A percentile compares a stretch with the other conserved stretches of the same genome.
These are phyloP conservation scores for Pelargonium fulgidum DNA, from an alignment of 441 rosid genomes.

Conservation along the genomic window DNA sequence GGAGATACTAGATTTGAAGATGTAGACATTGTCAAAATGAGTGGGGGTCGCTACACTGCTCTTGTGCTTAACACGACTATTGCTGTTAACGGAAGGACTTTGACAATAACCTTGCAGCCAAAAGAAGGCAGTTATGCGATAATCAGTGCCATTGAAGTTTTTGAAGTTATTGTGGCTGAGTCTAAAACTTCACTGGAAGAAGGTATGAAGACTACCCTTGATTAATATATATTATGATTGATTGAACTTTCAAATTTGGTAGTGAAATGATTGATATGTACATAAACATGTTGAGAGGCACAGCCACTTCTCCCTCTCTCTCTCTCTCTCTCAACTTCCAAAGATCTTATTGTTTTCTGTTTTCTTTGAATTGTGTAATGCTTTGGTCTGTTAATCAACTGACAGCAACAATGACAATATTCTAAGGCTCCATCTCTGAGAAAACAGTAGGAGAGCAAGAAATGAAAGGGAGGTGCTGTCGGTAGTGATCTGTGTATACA, in stretches of 20 bases:
- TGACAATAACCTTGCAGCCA: slow-evolving; percentile 67
- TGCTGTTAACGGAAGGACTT: slow-evolving; percentile 71
- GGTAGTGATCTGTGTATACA: too few species aligned
- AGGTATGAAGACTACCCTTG: slow-evolving; percentile 41
- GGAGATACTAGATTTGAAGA: slow-evolving; percentile 43
- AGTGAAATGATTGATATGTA: slow-evolving; percentile 4
- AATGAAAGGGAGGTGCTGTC: too few species aligned
- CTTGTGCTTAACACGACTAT: slow-evolving; percentile 75
- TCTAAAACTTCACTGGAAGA: slow-evolving; percentile 65
- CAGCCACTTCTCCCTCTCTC: neutral
- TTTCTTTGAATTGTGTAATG: too few species aligned
- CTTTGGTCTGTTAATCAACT: too few species aligned
- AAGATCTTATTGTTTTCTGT: too few species aligned
- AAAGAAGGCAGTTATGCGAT: slow-evolving; percentile 55
- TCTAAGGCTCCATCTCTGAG: too few species aligned
- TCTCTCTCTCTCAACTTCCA: neutral
- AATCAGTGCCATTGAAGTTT: slow-evolving; percentile 81
- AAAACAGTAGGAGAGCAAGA: too few species aligned
- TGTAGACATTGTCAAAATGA: slow-evolving; percentile 61
- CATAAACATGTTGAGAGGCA: neutral
- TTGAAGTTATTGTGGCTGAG: slow-evolving; percentile 60
- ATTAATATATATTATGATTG: neutral
- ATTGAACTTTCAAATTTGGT: neutral
- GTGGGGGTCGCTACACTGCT: slow-evolving; percentile 60
- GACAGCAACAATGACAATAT: too few species aligned